Evolutionary conservation across 176 grass and related monocot species (phyloP), one percentile per base, ranked within the genome.

Genomic region (Oryza australiensis): DNA sequence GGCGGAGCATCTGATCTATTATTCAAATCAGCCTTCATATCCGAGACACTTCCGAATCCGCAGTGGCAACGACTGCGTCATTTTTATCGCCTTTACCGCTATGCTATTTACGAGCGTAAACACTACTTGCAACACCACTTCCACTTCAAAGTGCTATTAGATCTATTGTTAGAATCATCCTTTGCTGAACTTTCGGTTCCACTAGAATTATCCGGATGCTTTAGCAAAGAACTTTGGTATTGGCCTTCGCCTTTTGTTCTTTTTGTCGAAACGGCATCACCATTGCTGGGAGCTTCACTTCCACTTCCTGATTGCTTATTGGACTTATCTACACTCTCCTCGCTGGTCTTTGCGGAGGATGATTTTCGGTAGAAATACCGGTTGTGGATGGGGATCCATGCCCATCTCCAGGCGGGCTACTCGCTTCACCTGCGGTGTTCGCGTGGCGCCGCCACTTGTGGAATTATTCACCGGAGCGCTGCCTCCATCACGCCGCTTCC

Each of bases 91-190:
- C 46, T 82, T 76, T 1, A 42, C 45, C 1, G 35, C 16, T n/a
- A 18, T 78, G 60, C 3, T 80, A 77, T 81, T 78, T 60, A 18
- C 82, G 75, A 80, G 53, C 12, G 51, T 77, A 80, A 68, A 23
- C 67, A 68, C 83, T 82, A 59, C 66, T 66, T 24, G 77, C 66
- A 85, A 33, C 43, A 22, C 10, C 66, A 67, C 66, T 67, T 67
- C n/a, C 27, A 59, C 11, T 86, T 76, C 11, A 46, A 12, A 18
- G 62, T 26, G 22, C 67, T 69, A 83, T 13, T 60, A 43, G 68
- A 35, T 28, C 77, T 77, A 3, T 24, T 30, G 40, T 70, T 46
- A 12, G 57, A 75, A 57, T 76, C 82, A 4, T 24, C 40, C 34
- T 83, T 88, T 46, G 0, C 66, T 6, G 27, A 32, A 38, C 27